phyloP scores from a whole-genome alignment of 345 rosid species.

The Draba incana region DNA sequence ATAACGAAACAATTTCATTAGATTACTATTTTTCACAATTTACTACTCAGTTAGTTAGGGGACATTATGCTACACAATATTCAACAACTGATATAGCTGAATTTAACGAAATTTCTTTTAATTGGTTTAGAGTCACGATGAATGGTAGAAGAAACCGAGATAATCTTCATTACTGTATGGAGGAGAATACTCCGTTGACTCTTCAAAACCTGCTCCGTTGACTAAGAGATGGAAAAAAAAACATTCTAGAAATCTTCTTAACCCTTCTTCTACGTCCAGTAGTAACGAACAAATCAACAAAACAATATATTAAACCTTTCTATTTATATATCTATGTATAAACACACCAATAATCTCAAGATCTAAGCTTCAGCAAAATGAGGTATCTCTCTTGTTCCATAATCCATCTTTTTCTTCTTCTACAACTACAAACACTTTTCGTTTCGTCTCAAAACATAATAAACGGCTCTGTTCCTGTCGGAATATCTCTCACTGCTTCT shows the following conservation, averaged over 20 bases:
- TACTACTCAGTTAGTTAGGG: too few relatives aligned
- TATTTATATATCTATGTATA: not conserved
- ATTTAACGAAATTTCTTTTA: too few relatives aligned
- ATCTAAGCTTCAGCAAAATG: not conserved
- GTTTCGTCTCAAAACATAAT: slow-evolving; percentile 22
- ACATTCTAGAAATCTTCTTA: not conserved
- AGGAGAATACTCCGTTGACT: not conserved
- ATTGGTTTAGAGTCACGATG: too few relatives aligned
- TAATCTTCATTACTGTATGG: not conserved
- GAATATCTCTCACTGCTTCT: slow-evolving; percentile 25
- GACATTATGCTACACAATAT: too few relatives aligned
- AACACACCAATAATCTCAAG: not conserved
- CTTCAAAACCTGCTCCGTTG: not conserved
- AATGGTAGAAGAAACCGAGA: too few relatives aligned
- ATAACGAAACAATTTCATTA: too few relatives aligned
- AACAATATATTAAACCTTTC: not conserved
- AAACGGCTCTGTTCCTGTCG: slow-evolving; percentile 30
- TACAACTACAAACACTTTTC: not conserved
- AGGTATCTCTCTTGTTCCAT: not conserved
- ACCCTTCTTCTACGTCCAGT: not conserved
- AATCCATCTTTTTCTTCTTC: slow-evolving; percentile 1
- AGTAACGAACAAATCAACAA: not conserved
- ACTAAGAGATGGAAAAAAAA: not conserved
- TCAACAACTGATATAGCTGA: too few relatives aligned
- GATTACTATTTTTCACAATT: too few relatives aligned